Evolutionary conservation across 1,139 yeast genomes (phyloP).

Genomic region (Sugiyamaella grinbergsii): DNA sequence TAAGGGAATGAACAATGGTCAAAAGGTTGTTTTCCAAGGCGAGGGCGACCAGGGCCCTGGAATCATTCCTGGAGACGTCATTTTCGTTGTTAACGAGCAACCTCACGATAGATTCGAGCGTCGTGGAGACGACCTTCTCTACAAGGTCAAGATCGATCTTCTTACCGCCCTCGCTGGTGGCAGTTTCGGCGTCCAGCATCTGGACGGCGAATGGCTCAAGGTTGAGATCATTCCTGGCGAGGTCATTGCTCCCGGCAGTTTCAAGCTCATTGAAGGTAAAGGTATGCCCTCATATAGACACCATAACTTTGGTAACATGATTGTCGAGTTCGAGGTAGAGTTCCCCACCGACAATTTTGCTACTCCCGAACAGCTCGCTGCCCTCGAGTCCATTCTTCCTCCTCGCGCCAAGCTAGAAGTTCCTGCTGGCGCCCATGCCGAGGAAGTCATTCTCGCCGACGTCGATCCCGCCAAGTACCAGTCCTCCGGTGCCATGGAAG

Average conservation of each 20-base stretch:
- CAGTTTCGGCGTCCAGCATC: conserved; percentile 78
- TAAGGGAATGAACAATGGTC: conserved; percentile 97
- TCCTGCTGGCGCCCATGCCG: conserved; percentile 53
- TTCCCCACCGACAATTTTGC: conserved; percentile 51
- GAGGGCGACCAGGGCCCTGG: conserved; percentile 99
- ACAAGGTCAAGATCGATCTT: conserved; percentile 85
- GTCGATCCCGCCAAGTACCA: conserved; percentile 60
- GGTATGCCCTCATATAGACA: conserved; percentile 84
- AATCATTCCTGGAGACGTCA: conserved; percentile 93
- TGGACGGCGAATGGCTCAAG: conserved; percentile 79
- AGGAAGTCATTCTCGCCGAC: conserved; percentile 74
- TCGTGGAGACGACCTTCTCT: conserved; percentile 84
- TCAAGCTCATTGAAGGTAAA: conserved; percentile 83
- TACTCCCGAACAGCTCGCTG: conserved; percentile 43
- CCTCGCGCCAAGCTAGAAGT: conserved; percentile 40
- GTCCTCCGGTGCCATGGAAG: conserved; percentile 43
- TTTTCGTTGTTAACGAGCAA: conserved; percentile 87
- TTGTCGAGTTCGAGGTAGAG: conserved; percentile 53
- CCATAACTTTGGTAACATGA: conserved; percentile 52
- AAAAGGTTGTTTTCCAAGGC: conserved; percentile 85
- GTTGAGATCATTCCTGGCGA: conserved; percentile 87
- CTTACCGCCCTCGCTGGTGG: conserved; percentile 98
- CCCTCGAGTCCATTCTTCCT: conserved; percentile 49
- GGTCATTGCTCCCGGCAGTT: conserved; percentile 79
- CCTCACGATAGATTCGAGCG: conserved; percentile 80